Evolutionary conservation across 1,284 basidiomycete genomes (phyloP).

Genomic region (Leccinum subrobustum): DNA sequence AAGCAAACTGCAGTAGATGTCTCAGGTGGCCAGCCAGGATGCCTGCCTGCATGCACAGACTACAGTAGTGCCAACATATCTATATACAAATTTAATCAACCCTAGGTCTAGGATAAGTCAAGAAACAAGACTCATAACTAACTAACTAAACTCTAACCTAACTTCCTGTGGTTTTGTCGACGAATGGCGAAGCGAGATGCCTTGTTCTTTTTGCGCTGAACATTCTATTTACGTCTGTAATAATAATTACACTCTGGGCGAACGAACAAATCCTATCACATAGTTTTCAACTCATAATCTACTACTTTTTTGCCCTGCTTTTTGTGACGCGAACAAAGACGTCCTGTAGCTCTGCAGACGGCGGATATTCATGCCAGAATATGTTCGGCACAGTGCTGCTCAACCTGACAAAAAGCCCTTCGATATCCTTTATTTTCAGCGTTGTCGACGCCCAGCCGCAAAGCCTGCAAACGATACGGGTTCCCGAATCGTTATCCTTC

Average conservation of each 20-base stretch:
- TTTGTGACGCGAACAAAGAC: neutral
- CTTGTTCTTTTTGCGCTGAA: neutral
- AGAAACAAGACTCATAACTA: no score
- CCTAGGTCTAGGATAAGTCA: no score
- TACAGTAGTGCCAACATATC: no score
- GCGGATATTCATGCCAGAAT: slow-evolving; percentile 8
- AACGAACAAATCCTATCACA: no score
- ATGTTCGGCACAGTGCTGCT: neutral
- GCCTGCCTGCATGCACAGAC: no score
- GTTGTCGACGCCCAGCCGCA: neutral
- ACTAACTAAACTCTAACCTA: no score
- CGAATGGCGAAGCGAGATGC: neutral
- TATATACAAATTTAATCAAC: no score
- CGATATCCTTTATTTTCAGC: neutral
- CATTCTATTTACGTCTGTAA: no score
- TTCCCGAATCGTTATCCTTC: neutral
- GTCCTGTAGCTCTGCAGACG: neutral
- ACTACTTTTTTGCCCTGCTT: neutral
- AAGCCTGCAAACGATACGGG: neutral
- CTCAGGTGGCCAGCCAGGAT: no score
- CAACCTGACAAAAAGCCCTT: neutral
- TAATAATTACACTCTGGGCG: no score
- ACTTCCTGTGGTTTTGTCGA: neutral
- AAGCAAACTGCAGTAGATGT: no score
- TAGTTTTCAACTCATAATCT: neutral